phyloP scores from a whole-genome alignment of 768 basidiomycete genomes.

The Boletus pseudo-olivaceus region DNA sequence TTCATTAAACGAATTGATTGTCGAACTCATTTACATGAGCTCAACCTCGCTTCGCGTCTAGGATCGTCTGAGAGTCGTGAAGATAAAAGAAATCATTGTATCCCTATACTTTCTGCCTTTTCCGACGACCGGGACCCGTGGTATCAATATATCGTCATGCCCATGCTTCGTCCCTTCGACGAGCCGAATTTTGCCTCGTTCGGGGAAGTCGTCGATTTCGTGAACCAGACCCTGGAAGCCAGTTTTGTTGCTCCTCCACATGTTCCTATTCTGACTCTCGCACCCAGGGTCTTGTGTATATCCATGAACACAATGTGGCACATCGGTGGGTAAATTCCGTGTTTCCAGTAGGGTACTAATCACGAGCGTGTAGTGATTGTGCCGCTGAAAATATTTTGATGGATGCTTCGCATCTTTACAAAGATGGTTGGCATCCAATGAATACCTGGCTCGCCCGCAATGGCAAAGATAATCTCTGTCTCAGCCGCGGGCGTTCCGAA shows the following conservation, averaged over 20 bases:
- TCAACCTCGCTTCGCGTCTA: neutral
- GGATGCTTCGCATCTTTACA: slow-evolving; percentile 8
- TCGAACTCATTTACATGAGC: slow-evolving; percentile 1
- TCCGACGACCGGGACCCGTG: slow-evolving; percentile 9
- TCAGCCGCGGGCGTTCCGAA: too few relatives aligned
- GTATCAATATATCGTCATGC: slow-evolving; percentile 15
- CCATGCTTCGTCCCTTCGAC: too few relatives aligned
- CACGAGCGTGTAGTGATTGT: slow-evolving; percentile 21
- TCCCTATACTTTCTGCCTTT: slow-evolving; percentile 19
- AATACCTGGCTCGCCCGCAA: slow-evolving; percentile 9
- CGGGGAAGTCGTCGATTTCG: slow-evolving; percentile 29
- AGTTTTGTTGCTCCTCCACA: neutral
- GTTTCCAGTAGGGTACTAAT: neutral
- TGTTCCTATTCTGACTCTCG: neutral
- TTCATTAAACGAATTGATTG: slow-evolving; percentile 14
- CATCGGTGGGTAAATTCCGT: slow-evolving; percentile 28
- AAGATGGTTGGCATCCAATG: slow-evolving; percentile 25
- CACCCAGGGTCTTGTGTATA: slow-evolving; percentile 34
- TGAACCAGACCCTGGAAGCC: slow-evolving; percentile 27
- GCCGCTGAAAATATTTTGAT: slow-evolving; percentile 31
- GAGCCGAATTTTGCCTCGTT: slow-evolving; percentile 20
- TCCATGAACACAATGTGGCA: slow-evolving; percentile 34
- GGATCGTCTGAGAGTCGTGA: neutral
- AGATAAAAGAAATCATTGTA: slow-evolving; percentile 20
- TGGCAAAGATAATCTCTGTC: neutral